A percentile compares a stretch with the other conserved stretches of the same genome.
phyloP scores from a whole-genome alignment of 257 asterid genomes.

The Gentiana dahurica region DNA sequence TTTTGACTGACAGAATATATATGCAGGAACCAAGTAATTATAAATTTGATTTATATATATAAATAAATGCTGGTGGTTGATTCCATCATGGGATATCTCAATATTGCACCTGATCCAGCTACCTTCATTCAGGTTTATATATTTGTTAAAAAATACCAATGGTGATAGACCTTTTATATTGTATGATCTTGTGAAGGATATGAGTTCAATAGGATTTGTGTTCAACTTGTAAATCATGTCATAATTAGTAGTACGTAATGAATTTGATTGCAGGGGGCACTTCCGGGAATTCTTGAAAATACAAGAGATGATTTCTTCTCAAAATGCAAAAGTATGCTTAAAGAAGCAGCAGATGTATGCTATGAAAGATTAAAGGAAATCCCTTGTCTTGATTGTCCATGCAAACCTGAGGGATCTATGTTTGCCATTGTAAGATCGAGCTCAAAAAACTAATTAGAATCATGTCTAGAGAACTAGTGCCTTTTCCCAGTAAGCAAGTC shows the following conservation, averaged over 20 bases:
- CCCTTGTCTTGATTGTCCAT: constrained; percentile 59
- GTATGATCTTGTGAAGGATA: constrained; percentile 1
- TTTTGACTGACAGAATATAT: too few relatives aligned
- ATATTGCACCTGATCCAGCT: constrained; percentile 36
- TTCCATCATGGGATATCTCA: constrained; percentile 47
- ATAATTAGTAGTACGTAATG: background rate
- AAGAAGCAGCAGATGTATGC: constrained; percentile 42
- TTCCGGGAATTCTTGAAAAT: constrained; percentile 39
- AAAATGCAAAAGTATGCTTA: constrained; percentile 30
- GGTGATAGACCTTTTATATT: too few relatives aligned
- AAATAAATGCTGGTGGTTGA: constrained; percentile 50
- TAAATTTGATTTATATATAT: too few relatives aligned
- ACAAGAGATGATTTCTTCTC: constrained; percentile 49
- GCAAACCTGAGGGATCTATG: constrained; percentile 89
- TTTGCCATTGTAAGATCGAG: constrained; percentile 48
- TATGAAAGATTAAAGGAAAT: constrained; percentile 43
- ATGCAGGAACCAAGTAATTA: too few relatives aligned
- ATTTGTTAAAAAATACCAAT: too few relatives aligned
- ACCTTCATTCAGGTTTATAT: constrained; percentile 66
- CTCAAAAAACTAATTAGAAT: background rate
- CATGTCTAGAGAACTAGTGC: constrained; percentile 1
- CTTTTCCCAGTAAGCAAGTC: background rate
- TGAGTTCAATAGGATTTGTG: too few relatives aligned
- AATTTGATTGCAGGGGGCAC: constrained; percentile 45
- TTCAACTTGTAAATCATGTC: background rate